These are phyloP conservation scores for Solanum habrochaites DNA, from an alignment of 257 asterid species.

Conservation along the genomic window DNA sequence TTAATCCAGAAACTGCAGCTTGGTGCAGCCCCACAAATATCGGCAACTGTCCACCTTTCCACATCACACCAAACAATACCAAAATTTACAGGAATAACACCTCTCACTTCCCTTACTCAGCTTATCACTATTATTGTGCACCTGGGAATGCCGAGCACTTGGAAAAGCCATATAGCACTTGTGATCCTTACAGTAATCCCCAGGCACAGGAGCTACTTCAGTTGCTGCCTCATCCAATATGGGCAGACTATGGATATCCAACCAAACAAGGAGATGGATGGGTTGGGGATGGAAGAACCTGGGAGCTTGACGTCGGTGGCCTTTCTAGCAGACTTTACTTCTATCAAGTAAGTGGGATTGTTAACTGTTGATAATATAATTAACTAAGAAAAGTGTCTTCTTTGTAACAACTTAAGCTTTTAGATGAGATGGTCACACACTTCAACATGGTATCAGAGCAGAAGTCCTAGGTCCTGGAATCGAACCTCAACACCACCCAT, in stretches of 20 bases:
- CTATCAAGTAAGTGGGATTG: conserved; percentile 28
- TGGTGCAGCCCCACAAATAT: conserved; percentile 46
- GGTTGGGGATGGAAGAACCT: conserved; percentile 38
- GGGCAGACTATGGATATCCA: conserved; percentile 71
- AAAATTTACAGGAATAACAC: conserved; percentile 39
- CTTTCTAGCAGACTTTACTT: conserved; percentile 55
- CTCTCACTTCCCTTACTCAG: conserved; percentile 42
- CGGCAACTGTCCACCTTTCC: conserved; percentile 57
- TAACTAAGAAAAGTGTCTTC: not conserved
- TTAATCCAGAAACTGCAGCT: conserved; percentile 40
- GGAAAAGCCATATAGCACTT: conserved; percentile 42
- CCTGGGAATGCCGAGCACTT: conserved; percentile 50
- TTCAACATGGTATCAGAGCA: not conserved
- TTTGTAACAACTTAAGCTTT: not conserved
- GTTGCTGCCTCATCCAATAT: conserved; percentile 59
- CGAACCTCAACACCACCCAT: not conserved
- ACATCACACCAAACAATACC: conserved; percentile 37
- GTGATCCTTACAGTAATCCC: conserved; percentile 65
- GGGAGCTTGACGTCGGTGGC: conserved; percentile 78
- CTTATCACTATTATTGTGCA: conserved; percentile 57
- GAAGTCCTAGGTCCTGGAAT: not conserved
- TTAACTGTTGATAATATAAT: too few species aligned
- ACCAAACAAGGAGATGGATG: conserved; percentile 47
- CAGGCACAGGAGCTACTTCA: conserved; percentile 61
- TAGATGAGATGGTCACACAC: not conserved